Conservation (phyloP, 257 asterid genomes). For the Gardenia jasminoides region DNA sequence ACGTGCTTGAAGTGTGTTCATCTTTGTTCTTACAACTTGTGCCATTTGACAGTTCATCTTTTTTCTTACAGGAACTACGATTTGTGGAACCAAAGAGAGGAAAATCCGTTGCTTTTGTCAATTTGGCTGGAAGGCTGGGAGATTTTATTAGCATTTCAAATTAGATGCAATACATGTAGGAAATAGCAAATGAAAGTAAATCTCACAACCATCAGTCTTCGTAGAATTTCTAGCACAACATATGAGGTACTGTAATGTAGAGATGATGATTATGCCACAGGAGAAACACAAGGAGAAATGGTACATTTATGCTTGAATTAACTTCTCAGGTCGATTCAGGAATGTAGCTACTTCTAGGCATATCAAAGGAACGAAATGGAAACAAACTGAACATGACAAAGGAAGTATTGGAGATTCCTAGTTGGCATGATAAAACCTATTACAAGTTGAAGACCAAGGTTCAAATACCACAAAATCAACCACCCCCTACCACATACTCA, state of each 20-base stretch:
- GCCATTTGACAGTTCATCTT: conserved; percentile 31
- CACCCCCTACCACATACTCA: not conserved
- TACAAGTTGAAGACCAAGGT: not conserved
- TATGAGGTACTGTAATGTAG: not conserved
- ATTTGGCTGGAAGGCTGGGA: conserved; percentile 56
- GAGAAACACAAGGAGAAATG: not conserved
- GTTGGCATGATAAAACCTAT: not conserved
- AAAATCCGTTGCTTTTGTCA: conserved; percentile 39
- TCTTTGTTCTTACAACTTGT: not conserved
- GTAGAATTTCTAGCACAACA: not conserved
- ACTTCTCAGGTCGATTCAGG: not conserved
- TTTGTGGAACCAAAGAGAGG: conserved; percentile 41
- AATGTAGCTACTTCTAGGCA: not conserved
- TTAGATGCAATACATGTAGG: not conserved
- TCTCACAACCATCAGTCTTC: not conserved
- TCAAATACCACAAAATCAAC: not conserved
- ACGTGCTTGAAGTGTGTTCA: conserved; percentile 30
- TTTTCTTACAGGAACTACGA: conserved; percentile 25
- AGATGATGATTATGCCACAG: not conserved
- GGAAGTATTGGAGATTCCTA: not conserved
- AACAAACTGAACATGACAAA: not conserved
- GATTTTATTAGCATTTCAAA: conserved; percentile 12
- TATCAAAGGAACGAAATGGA: not conserved
- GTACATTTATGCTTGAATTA: not conserved
- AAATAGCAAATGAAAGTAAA: not conserved